Conservation (phyloP, 768 basidiomycete genomes). For the Lyophyllum shimeji region DNA sequence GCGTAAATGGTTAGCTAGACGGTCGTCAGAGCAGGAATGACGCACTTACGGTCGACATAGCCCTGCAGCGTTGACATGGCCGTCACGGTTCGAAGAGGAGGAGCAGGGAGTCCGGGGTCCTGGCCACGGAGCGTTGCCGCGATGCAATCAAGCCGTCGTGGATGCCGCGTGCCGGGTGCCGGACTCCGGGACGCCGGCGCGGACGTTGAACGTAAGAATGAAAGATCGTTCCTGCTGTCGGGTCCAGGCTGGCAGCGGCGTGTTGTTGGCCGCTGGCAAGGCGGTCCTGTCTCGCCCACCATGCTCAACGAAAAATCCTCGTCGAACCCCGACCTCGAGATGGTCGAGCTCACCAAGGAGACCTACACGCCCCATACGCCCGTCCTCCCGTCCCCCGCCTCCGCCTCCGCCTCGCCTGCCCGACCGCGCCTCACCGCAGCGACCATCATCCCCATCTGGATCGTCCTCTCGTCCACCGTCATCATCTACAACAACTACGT, state of each 20-base stretch:
- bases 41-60: constrained; percentile 79
- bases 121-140: not conserved
- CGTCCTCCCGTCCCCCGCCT: constrained; percentile 11
- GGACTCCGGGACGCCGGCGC: no score
- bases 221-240: no score
- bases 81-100: not conserved
- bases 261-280: no score
- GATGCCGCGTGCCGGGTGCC: no score
- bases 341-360: constrained; percentile 9
- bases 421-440: constrained; percentile 60
- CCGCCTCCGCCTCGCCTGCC: constrained; percentile 39
- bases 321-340: constrained; percentile 11
- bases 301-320: constrained; percentile 8
- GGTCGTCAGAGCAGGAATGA: not conserved
- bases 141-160: not conserved
- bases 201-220: no score
- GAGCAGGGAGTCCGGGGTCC: not conserved
- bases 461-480: constrained; percentile 81
- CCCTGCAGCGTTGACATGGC: constrained; percentile 87
- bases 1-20: not conserved
- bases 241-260: no score
- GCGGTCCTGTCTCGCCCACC: no score
- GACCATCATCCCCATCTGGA: constrained; percentile 90
- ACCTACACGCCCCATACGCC: not conserved
- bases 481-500: constrained; percentile 96